Percentiles rank a stretch among this genome's conserved stretches.
These are phyloP conservation scores for Ambrosia hybrid DNA, from an alignment of 140 eudicot genomes.

Conservation along the genomic window DNA sequence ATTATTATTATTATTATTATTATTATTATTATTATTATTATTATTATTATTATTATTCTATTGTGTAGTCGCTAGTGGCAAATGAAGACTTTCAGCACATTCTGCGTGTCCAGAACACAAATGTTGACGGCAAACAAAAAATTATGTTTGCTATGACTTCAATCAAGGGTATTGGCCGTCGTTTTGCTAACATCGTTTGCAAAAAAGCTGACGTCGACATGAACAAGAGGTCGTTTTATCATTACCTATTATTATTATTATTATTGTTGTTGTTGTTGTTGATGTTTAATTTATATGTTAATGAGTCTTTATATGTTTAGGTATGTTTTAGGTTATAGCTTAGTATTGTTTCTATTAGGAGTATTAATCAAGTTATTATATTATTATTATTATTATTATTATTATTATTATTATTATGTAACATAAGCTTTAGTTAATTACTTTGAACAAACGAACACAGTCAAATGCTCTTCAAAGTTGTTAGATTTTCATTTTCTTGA, in stretches of 20 bases:
- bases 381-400: too few species aligned
- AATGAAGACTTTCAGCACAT: conserved; percentile 79
- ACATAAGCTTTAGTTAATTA: too few species aligned
- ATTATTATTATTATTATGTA: too few species aligned
- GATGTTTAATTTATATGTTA: too few species aligned
- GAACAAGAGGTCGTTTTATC: conserved; percentile 62
- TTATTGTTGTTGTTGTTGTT: too few species aligned
- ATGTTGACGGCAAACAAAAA: conserved; percentile 81
- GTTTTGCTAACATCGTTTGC: conserved; percentile 82
- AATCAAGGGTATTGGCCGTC: conserved; percentile 87
- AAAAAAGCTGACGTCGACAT: conserved; percentile 83
- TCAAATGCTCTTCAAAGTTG: too few species aligned
- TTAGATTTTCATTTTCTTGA: too few species aligned
- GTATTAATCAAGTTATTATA: too few species aligned
- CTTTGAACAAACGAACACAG: too few species aligned
- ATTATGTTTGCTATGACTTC: conserved; percentile 86
- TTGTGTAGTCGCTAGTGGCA: conserved; percentile 65
- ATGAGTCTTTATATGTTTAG: too few species aligned
- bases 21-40: background rate
- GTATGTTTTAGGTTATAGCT: too few species aligned
- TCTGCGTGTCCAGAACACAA: conserved; percentile 83
- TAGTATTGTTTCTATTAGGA: too few species aligned
- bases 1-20: background rate
- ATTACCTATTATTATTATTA: background rate
- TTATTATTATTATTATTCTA: background rate